These are phyloP conservation scores for Cerrena zonata DNA, from an alignment of 1,284 basidiomycete species.

Conservation along the genomic window DNA sequence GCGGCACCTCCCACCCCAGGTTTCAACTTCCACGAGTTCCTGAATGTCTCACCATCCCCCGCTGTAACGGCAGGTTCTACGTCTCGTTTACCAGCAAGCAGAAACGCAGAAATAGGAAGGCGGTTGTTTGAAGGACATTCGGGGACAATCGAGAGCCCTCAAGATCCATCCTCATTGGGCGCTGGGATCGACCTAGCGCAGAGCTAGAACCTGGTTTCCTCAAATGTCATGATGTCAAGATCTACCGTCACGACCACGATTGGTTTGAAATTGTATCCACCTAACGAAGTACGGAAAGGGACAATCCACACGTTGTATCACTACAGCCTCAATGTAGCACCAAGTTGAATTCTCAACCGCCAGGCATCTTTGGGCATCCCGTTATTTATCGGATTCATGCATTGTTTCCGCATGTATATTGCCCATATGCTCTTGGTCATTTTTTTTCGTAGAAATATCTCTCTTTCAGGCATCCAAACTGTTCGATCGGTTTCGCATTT, in stretches of 20 bases:
- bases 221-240: too few species aligned
- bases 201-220: constrained; percentile 26
- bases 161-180: constrained; percentile 26
- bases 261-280: too few species aligned
- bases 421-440: not conserved
- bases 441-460: too few species aligned
- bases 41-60: constrained; percentile 67
- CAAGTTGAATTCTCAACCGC: not conserved
- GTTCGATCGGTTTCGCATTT: too few species aligned
- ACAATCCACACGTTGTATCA: too few species aligned
- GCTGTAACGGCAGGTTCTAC: constrained; percentile 32
- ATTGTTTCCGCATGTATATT: constrained; percentile 13
- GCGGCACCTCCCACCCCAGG: constrained; percentile 36
- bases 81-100: constrained; percentile 30
- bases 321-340: not conserved
- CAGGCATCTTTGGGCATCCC: not conserved
- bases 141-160: constrained; percentile 10
- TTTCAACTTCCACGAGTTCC: constrained; percentile 69
- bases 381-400: constrained; percentile 14
- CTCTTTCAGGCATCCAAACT: too few species aligned
- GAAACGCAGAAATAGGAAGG: constrained; percentile 57
- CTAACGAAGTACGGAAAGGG: too few species aligned
- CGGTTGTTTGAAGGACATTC: constrained; percentile 70
- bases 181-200: constrained; percentile 47
- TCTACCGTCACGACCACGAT: too few species aligned